Evolutionary conservation across 768 basidiomycete species (phyloP).

Genomic region (Solioccasus polychromus): DNA sequence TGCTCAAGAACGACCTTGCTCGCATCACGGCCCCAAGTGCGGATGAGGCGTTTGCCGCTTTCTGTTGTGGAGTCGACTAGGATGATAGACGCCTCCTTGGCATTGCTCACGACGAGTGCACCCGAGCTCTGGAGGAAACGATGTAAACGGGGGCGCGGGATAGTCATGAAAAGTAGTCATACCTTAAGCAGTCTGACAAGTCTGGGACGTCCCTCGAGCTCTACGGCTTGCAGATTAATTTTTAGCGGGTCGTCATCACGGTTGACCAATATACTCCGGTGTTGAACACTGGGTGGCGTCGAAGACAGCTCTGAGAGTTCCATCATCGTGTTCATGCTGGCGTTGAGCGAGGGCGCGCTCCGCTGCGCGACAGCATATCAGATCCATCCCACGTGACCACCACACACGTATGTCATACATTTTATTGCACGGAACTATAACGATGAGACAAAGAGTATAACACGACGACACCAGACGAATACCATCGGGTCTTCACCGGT

Average conservation of each 20-base stretch:
- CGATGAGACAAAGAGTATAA: constrained; percentile 40
- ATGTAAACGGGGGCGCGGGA: constrained; percentile 1
- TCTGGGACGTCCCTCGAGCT: constrained; percentile 47
- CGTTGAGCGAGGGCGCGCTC: too few relatives aligned
- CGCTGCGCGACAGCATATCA: too few relatives aligned
- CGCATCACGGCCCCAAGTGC: constrained; percentile 52
- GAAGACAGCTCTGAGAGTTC: constrained; percentile 18
- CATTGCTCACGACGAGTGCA: constrained; percentile 48
- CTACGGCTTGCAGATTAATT: constrained; percentile 58
- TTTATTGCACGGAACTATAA: constrained; percentile 35
- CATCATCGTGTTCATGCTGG: constrained; percentile 7
- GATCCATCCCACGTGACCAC: not conserved
- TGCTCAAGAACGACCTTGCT: constrained; percentile 50
- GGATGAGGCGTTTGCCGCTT: constrained; percentile 55
- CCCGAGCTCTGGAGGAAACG: constrained; percentile 46
- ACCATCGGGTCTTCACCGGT: constrained; percentile 48
- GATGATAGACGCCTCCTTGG: constrained; percentile 53
- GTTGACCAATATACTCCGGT: constrained; percentile 37
- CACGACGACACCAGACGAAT: constrained; percentile 43
- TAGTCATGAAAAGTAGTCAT: constrained; percentile 10
- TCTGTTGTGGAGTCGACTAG: constrained; percentile 52
- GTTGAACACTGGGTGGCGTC: constrained; percentile 12
- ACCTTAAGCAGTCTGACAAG: constrained; percentile 52
- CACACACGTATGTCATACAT: constrained; percentile 13
- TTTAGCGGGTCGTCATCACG: constrained; percentile 41